Percentiles rank a stretch among this genome's conserved stretches.
Evolutionary conservation across 2,329 filamentous ascomycete genomes (phyloP).

Genomic region (Talaromyces sp.): DNA sequence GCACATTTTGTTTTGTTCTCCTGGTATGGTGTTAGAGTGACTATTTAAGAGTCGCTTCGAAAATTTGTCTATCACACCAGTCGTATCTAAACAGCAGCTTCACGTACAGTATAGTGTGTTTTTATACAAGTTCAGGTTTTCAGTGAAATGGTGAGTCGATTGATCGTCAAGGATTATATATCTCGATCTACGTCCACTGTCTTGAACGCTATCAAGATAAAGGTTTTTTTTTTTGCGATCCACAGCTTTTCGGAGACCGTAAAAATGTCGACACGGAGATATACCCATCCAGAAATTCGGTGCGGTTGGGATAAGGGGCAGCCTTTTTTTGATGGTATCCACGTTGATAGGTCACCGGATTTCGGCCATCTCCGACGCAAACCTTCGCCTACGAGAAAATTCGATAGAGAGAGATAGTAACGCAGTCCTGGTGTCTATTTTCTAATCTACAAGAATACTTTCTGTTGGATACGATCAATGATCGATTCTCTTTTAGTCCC

Average conservation of each 20-base stretch:
- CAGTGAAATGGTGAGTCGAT: background rate
- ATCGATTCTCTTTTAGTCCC: background rate
- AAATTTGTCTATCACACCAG: background rate
- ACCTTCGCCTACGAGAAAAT: background rate
- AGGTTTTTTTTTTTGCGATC: background rate
- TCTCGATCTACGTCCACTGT: background rate
- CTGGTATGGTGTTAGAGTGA: background rate
- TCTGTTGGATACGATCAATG: background rate
- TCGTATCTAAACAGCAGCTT: background rate
- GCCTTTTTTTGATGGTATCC: background rate
- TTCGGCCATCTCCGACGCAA: conserved; percentile 15
- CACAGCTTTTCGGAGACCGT: background rate
- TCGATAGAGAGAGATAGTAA: too few relatives aligned
- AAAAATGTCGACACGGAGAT: background rate
- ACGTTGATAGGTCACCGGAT: conserved; percentile 5
- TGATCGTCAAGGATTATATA: conserved; percentile 3
- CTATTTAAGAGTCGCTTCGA: background rate
- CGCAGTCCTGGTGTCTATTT: too few relatives aligned
- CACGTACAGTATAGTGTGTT: background rate
- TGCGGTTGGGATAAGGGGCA: background rate
- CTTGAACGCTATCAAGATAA: background rate
- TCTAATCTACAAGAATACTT: background rate
- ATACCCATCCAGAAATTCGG: background rate
- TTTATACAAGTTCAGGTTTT: background rate
- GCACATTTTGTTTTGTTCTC: conserved; percentile 12